These are phyloP conservation scores for Pogostemon cablin DNA, from an alignment of 257 asterid species.

Conservation along the genomic window DNA sequence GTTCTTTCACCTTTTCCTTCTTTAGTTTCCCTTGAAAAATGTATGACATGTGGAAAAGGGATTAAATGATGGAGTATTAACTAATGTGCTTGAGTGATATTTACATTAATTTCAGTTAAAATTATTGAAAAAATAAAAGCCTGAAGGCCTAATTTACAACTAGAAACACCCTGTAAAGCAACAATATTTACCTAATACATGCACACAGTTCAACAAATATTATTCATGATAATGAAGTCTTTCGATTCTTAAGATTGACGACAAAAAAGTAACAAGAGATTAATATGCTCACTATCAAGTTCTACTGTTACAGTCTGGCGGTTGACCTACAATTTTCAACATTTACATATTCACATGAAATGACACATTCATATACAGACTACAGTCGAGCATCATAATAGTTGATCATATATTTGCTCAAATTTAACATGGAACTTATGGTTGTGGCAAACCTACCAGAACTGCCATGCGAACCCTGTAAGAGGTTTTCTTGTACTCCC, in stretches of 20 bases:
- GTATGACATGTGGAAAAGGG: constrained; percentile 14
- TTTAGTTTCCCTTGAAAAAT: not conserved
- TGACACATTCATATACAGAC: too few species aligned
- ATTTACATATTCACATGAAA: not conserved
- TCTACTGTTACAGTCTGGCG: not conserved
- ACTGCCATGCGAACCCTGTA: constrained; percentile 90
- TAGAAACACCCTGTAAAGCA: constrained; percentile 4
- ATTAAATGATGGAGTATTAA: not conserved
- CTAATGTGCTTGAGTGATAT: not conserved
- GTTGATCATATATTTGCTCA: not conserved
- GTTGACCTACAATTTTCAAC: not conserved
- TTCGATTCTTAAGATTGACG: not conserved
- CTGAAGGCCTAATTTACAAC: not conserved
- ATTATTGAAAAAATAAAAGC: constrained; percentile 5
- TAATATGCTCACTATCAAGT: not conserved
- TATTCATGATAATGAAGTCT: constrained; percentile 6
- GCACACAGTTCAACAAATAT: not conserved
- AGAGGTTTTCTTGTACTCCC: constrained; percentile 83
- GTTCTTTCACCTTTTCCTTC: constrained; percentile 3
- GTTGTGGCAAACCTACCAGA: constrained; percentile 57
- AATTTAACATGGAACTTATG: constrained; percentile 7
- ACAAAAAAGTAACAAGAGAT: not conserved
- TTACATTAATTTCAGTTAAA: not conserved
- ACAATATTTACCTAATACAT: constrained; percentile 11
- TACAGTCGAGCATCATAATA: not conserved